Conservation (phyloP, 331 rosid species). For the Phaseolus coccineus region DNA sequence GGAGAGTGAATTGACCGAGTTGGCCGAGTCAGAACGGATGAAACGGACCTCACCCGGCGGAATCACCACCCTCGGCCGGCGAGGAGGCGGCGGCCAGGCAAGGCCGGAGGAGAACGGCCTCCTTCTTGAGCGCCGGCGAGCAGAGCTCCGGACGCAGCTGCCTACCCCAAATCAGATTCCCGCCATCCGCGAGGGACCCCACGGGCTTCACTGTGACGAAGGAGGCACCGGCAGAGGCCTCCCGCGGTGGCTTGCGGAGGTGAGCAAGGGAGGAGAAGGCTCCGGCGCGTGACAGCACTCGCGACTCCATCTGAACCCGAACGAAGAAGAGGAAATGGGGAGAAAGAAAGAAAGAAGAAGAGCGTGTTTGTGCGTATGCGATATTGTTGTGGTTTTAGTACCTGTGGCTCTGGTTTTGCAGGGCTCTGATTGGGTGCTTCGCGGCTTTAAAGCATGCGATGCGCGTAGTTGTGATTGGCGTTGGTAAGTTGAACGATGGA, state of each 20-base stretch:
- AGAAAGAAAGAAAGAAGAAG: background rate
- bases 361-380: slow-evolving; percentile 31
- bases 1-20: slow-evolving; percentile 44
- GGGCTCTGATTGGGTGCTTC: background rate
- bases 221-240: slow-evolving; percentile 39
- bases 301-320: slow-evolving; percentile 75
- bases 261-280: slow-evolving; percentile 55
- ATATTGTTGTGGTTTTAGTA: slow-evolving; percentile 35
- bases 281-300: slow-evolving; percentile 86
- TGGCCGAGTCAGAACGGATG: slow-evolving; percentile 73
- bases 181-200: slow-evolving; percentile 66
- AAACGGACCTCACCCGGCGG: slow-evolving; percentile 99
- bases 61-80: slow-evolving; percentile 83
- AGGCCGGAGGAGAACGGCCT: slow-evolving; percentile 51
- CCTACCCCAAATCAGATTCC: slow-evolving; percentile 87
- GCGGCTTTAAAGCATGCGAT: background rate
- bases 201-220: slow-evolving; percentile 52
- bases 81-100: slow-evolving; percentile 80
- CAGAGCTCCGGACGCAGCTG: slow-evolving; percentile 84
- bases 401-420: slow-evolving; percentile 41
- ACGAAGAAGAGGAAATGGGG: background rate
- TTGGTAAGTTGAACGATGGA: background rate
- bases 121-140: slow-evolving; percentile 55
- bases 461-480: background rate
- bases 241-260: slow-evolving; percentile 59